Evolutionary conservation across 2,329 filamentous ascomycete genomes (phyloP), one percentile per base, ranked within the genome.

Genomic region (Alternaria ethzedia): DNA sequence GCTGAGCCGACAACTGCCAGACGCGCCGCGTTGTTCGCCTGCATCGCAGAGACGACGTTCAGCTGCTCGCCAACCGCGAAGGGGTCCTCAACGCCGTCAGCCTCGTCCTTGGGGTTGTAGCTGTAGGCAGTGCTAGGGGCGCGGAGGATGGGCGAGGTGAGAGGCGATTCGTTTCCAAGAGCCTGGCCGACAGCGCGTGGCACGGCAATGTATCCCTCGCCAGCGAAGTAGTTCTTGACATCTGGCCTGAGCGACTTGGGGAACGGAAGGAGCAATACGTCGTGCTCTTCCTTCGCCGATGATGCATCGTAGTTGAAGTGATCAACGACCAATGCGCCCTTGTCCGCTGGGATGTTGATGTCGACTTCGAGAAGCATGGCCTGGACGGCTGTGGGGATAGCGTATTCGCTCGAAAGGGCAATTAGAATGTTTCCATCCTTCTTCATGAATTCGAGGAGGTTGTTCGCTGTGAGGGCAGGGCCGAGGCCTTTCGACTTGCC

Each of bases 401-500:
- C 82, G 52, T 87, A 83, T 60, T 88, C 87, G 69, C 92, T 89
- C 32, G 94, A 94, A 66, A 97, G 89, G 28, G 93, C 89, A 60
- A 98, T 84, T 66, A 99, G 87, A 76, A 99, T 88, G 83, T 99
- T 99, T 80, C 96, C 96, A 63, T 96, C 86, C 61, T 90, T 89
- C 81, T 97, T 96, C 84, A 97, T 84, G 82, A 97, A 99, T 73
- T 98, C 89, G 80, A 98, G 87, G 70, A 99, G 88, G 68, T 90
- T 83, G 78, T 93, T 93, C 56, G 96, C 93, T 3, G 93, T 95
- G 78, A 99, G 84, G 72, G 91, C 90, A 68, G 95, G 94, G 60
- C 96, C 96, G 64, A 97, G 91, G 65, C 93, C 94, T 87, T 99
- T 99, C 30, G 92, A 89, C 82, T 95, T 97, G 64, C 90, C 89